Evolutionary conservation across 2,329 filamentous ascomycete species (phyloP), one percentile per base, ranked within the genome.

Genomic region (Penicillium sp.): DNA sequence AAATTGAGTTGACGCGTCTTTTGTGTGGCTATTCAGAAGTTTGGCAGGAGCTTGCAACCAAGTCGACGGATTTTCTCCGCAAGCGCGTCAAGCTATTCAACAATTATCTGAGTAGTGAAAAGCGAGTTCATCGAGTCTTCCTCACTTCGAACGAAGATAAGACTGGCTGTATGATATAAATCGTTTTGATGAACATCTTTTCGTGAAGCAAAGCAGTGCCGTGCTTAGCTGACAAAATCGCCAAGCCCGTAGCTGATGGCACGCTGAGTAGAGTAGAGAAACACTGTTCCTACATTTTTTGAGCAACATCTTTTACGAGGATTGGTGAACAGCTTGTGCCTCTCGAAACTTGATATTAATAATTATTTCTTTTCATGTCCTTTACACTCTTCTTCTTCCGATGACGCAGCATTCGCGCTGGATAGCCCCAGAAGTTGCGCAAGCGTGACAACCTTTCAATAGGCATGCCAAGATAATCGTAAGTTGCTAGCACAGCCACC

Each of bases 401-500:
- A 49, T 14, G 49, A 6, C 4, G 35, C 45, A 8, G 45, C 13
- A 19, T 33, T 6, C 33, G 38, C 54, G 54, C 58, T 60, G 35
- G 57, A 54, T 19, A 60, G 14, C n/a, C 58, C 58, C 6, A 60
- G 30, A 42, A 60, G 54, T 25, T 57, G 48, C n/a, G 48, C 48
- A 7, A 60, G 30, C 42, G 40, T 22, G 35, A 60, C 51, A 8
- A 53, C 58, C 28, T 56, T 60, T 45, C 58, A 46, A 40, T n/a
- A 52, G 2, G n/a, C 52, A 52, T 56, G 53, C 58, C 52, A 60
- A 16, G 58, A 51, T 25, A 26, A 56, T 28, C 53, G 52, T 30
- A 60, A 37, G 43, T 60, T 60, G 2, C 65, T 63, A 7, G 22
- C 40, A 38, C 13, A 52, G 56, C 2, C 58, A 43, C 25, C 76